phyloP scores from a whole-genome alignment of 2,329 filamentous ascomycete genomes.

The Ophiobolus disseminans region DNA sequence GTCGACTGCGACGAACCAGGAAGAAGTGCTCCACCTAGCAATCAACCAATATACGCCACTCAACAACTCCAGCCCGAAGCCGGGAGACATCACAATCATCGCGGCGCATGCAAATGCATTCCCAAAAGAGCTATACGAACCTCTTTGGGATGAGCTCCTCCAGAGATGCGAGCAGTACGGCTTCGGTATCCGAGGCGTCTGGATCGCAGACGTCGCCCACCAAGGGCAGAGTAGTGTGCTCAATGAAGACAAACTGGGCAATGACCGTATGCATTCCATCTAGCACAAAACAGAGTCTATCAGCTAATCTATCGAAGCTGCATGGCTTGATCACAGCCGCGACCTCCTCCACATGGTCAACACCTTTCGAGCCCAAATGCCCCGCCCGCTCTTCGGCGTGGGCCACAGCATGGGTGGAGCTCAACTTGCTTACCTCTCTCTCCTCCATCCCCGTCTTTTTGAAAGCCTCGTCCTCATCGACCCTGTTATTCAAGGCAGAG shows the following conservation, averaged over 20 bases:
- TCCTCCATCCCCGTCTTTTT: slow-evolving; percentile 83
- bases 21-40: slow-evolving; percentile 74
- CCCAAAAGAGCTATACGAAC: slow-evolving; percentile 94
- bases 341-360: slow-evolving; percentile 89
- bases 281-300: not conserved
- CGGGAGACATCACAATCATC: slow-evolving; percentile 84
- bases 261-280: slow-evolving; percentile 72
- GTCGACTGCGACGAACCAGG: slow-evolving; percentile 74
- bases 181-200: slow-evolving; percentile 79
- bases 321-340: slow-evolving; percentile 84
- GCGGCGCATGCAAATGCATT: slow-evolving; percentile 91
- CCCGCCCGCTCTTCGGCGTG: slow-evolving; percentile 80
- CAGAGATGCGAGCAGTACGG: slow-evolving; percentile 63
- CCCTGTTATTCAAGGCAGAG: slow-evolving; percentile 71
- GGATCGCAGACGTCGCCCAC: slow-evolving; percentile 88
- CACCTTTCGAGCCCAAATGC: slow-evolving; percentile 78
- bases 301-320: slow-evolving; percentile 59
- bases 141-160: slow-evolving; percentile 85
- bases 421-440: slow-evolving; percentile 72
- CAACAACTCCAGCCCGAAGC: slow-evolving; percentile 70
- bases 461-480: slow-evolving; percentile 80
- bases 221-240: slow-evolving; percentile 80
- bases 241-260: slow-evolving; percentile 78
- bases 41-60: slow-evolving; percentile 89
- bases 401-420: slow-evolving; percentile 89